Evolutionary conservation across 1,139 yeast genomes (phyloP), one percentile per base, ranked within the genome.

Genomic region (Kurtzmaniella natalensis): DNA sequence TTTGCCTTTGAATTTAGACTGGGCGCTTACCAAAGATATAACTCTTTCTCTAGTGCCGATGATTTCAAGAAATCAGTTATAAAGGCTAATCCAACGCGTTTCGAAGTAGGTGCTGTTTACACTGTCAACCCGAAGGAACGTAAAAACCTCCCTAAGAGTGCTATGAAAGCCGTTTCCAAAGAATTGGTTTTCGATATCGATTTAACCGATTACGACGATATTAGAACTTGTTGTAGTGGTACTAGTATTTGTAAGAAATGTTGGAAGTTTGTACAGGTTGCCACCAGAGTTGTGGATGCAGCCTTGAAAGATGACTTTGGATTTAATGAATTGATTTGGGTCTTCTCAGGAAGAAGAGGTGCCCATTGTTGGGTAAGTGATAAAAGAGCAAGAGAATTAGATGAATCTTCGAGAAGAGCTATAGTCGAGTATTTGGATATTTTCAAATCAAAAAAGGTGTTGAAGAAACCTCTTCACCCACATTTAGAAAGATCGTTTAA

Each of bases 331-430:
- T 65, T 88, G 52, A 66, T 92, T 31, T 92, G 98, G 98, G 96
- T 92, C 3, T 92, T 87, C 54, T 87, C 96, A 0, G 99, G 99
- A 31, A 81, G 99, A 67, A 84, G 99, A 72, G 99, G 99, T 57
- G 96, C 95, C 18, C 99, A 92, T 69, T 94, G 97, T 48, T 92
- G 99, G 99, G 73, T 92, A 18, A 85, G 96, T 57, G 98, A 94
- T 54, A 61, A 75, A 35, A 65, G 89, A 33, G 96, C 96, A 0
- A 67, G 96, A 37, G 53, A 58, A 3, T 61, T 92, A 43, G 85
- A 77, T 47, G 98, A 94, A 53, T 48, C 63, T 3, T 75, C 76
- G 37, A 73, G 99, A 47, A 70, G 82, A 45, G 78, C 95, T 2
- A 73, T 92, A 9, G 81, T 89, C 22, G 89, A 85, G 43, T 92